Conservation (phyloP, 768 basidiomycete species). For the Leccinum imitatum region DNA sequence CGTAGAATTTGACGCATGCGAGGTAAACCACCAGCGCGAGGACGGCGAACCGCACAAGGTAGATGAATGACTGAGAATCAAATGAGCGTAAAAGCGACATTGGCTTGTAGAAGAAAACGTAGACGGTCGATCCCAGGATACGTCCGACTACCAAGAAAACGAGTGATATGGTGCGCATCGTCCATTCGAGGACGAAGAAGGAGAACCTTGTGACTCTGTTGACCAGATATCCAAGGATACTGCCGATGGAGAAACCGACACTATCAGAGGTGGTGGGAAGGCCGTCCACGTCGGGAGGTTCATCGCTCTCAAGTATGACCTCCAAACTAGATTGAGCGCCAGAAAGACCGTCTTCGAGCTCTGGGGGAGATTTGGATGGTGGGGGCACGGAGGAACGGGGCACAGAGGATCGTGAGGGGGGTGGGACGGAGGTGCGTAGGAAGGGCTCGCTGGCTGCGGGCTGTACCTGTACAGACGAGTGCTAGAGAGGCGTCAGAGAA, state of each 20-base stretch:
- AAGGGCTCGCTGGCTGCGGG: constrained; percentile 38
- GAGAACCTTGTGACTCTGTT: constrained; percentile 36
- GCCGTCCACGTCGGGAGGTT: constrained; percentile 37
- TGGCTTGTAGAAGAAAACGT: constrained; percentile 51
- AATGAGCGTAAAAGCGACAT: constrained; percentile 37
- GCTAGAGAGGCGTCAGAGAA: constrained; percentile 16
- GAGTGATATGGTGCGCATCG: constrained; percentile 31
- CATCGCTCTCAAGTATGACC: constrained; percentile 67
- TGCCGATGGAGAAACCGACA: constrained; percentile 45
- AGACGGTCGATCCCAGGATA: constrained; percentile 48
- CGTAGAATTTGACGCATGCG: constrained; percentile 45
- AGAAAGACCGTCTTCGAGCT: constrained; percentile 24
- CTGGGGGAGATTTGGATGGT: constrained; percentile 23
- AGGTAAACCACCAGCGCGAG: constrained; percentile 45
- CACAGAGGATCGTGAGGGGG: constrained; percentile 36
- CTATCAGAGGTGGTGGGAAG: constrained; percentile 23
- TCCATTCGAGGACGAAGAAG: constrained; percentile 22
- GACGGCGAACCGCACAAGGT: constrained; percentile 41
- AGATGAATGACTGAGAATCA: constrained; percentile 31
- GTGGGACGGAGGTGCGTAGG: constrained; percentile 37
- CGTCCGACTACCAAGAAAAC: constrained; percentile 46
- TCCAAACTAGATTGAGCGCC: constrained; percentile 54
- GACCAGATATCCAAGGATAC: constrained; percentile 43
- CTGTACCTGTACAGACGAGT: constrained; percentile 28
- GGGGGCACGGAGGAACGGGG: constrained; percentile 45